These are phyloP conservation scores for Pseudevernia furfuracea DNA, from an alignment of 495 filamentous ascomycete species.

Conservation along the genomic window DNA sequence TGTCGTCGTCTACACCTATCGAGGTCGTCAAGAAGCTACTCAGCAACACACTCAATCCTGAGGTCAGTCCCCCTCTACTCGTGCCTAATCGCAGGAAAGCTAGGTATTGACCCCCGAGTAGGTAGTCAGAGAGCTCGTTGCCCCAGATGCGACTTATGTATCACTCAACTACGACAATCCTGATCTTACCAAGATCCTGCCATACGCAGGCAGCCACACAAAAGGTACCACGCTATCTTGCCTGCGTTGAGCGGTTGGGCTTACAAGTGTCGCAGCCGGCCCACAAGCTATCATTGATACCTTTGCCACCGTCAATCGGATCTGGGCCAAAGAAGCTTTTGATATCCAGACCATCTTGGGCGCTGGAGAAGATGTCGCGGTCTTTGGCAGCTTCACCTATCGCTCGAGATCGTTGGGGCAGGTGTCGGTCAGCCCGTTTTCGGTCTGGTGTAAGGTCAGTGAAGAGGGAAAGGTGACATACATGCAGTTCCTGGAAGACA, in stretches of 20 bases:
- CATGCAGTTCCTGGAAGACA: slow-evolving; percentile 29
- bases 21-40: not conserved
- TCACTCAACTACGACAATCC: slow-evolving; percentile 25
- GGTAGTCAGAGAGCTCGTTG: slow-evolving; percentile 15
- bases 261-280: slow-evolving; percentile 4
- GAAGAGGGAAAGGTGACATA: slow-evolving; percentile 21
- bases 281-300: slow-evolving; percentile 22
- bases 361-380: slow-evolving; percentile 18
- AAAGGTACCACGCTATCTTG: not conserved
- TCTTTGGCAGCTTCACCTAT: slow-evolving; percentile 22
- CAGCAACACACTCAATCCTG: slow-evolving; percentile 4
- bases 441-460: slow-evolving; percentile 20
- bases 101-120: not conserved
- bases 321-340: slow-evolving; percentile 19
- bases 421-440: slow-evolving; percentile 20
- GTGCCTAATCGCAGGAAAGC: not conserved
- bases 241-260: not conserved
- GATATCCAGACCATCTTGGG: slow-evolving; percentile 20
- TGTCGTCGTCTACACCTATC: not conserved
- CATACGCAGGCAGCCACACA: slow-evolving; percentile 22
- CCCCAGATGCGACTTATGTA: slow-evolving; percentile 21
- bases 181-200: slow-evolving; percentile 20
- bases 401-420: slow-evolving; percentile 13
- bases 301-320: slow-evolving; percentile 20
- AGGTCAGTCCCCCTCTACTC: not conserved